phyloP scores from a whole-genome alignment of 495 filamentous ascomycete species.

The Mytilinidion resinicola region DNA sequence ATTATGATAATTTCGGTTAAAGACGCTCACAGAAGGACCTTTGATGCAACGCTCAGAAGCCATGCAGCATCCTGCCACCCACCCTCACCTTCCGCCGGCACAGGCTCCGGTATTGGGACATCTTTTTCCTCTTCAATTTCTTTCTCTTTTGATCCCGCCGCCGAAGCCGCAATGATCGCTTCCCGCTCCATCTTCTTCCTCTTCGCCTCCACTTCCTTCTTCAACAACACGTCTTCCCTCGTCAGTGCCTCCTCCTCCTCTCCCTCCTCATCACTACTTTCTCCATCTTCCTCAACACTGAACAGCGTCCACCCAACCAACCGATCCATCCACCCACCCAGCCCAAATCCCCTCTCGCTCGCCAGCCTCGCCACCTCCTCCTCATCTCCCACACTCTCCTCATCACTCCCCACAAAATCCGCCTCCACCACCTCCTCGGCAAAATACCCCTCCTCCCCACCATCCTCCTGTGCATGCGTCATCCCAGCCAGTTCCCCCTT shows the following conservation, averaged over 20 bases:
- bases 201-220: slow-evolving; percentile 39
- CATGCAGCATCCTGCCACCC: slow-evolving; percentile 82
- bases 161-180: slow-evolving; percentile 21
- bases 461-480: slow-evolving; percentile 23
- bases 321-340: slow-evolving; percentile 70
- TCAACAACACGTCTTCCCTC: slow-evolving; percentile 30
- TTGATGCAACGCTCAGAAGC: slow-evolving; percentile 71
- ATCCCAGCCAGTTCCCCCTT: slow-evolving; percentile 15
- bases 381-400: slow-evolving; percentile 37
- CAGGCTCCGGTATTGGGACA: slow-evolving; percentile 10
- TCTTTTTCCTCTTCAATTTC: slow-evolving; percentile 30
- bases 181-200: slow-evolving; percentile 36
- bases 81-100: slow-evolving; percentile 39
- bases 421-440: slow-evolving; percentile 42
- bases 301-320: slow-evolving; percentile 74
- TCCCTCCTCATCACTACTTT: slow-evolving; percentile 46
- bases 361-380: slow-evolving; percentile 52
- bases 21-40: slow-evolving; percentile 52
- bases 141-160: slow-evolving; percentile 23
- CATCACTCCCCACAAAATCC: slow-evolving; percentile 49
- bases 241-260: slow-evolving; percentile 47
- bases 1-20: neutral
- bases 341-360: slow-evolving; percentile 54
- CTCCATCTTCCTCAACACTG: slow-evolving; percentile 60
- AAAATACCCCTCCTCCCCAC: slow-evolving; percentile 1